Evolutionary conservation across 164 flowering plant species (phyloP), one percentile per base, ranked within the genome.

Genomic region (Akebia trifoliata): DNA sequence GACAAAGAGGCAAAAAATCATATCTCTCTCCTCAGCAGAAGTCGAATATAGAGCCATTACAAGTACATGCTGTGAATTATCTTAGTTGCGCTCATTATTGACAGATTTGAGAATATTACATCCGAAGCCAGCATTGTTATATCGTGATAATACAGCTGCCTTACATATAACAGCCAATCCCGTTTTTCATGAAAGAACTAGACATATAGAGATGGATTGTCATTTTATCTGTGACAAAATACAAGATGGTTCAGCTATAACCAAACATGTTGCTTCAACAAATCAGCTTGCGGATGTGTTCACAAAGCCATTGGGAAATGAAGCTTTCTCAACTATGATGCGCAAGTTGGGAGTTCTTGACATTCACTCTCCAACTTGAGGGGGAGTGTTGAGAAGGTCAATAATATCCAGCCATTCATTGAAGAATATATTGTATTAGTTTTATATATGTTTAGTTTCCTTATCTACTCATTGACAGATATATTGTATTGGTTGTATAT

Each of bases 11-110:
- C 8, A 60, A 20, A 50, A 38, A 6, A 46, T 25, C 0, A 36
- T 60, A 12, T 46, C 63, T 10, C 28, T 15, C 12, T 60, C 46
- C 9, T 44, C 29, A 44, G 56, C 46, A 14, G 63, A 49, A 35
- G 56, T 46, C 5, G 56, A 60, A 20, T 60, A 44, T 24, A n/a
- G 56, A 15, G 32, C 56, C 25, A 60, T 60, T 56, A 14, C 34
- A 15, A 28, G 14, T 1, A 30, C 42, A 4, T 32, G 11, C 9
- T 35, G 46, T 60, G 56, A 60, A 53, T n/a, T 60, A 26, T 4
- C 40, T 9, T 60, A 47, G 56, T 9, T 48, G 11, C 18, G 55
- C 9, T 34, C 7, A 5, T 20, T 51, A 8, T 31, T 51, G 4
- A 34, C 15, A 32, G 55, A 51, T 20, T 32, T 51, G 21, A 4